Percentiles rank a stretch among this genome's conserved stretches.
phyloP scores from a whole-genome alignment of 2,329 filamentous ascomycete species.

The Plectosphaerella sp. region DNA sequence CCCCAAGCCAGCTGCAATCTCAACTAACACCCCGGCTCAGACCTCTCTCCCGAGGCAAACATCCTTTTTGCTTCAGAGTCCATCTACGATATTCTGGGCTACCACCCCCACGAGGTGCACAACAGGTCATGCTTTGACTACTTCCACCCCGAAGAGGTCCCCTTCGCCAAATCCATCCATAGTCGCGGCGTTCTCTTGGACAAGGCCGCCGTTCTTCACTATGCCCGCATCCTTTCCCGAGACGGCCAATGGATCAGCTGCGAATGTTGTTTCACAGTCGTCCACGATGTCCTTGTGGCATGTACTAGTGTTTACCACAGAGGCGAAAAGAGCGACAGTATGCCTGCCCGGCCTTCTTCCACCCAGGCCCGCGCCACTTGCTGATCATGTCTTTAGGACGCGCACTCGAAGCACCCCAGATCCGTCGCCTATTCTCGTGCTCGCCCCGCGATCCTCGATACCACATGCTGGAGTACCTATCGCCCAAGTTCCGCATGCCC shows the following conservation, averaged over 20 bases:
- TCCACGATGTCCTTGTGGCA: conserved; percentile 82
- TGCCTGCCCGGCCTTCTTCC: conserved; percentile 26
- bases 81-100: conserved; percentile 77
- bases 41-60: conserved; percentile 69
- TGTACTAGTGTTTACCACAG: conserved; percentile 74
- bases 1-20: background rate
- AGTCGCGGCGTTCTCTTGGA: conserved; percentile 70
- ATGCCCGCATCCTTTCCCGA: conserved; percentile 66
- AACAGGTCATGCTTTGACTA: conserved; percentile 79
- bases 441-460: conserved; percentile 81
- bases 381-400: conserved; percentile 48
- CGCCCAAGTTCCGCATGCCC: conserved; percentile 68
- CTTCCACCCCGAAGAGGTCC: conserved; percentile 78
- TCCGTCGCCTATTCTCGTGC: conserved; percentile 74
- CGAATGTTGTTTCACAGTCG: conserved; percentile 86
- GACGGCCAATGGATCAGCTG: conserved; percentile 71
- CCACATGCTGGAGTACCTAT: conserved; percentile 83
- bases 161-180: conserved; percentile 69
- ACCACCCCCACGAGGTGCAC: conserved; percentile 69
- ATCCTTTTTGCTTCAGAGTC: conserved; percentile 83
- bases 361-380: background rate
- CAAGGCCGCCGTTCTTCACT: conserved; percentile 80
- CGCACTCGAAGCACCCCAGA: conserved; percentile 70
- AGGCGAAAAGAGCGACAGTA: conserved; percentile 69
- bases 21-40: conserved; percentile 22